Base-by-base conservation (phyloP, 805 yeast species). In the Saccharomyces kudriavzevii region DNA sequence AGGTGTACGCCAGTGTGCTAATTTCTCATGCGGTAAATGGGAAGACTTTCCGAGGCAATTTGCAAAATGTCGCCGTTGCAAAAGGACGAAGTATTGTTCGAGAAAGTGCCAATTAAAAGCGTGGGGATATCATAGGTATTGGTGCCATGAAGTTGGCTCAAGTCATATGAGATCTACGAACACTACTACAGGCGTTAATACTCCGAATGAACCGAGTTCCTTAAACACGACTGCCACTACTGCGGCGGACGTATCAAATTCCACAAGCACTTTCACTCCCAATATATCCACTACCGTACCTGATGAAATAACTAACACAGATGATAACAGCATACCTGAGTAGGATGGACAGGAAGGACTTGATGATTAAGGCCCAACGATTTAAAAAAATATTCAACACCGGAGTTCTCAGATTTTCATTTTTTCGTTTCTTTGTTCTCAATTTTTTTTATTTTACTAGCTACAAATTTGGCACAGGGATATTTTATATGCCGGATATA, bases 1-100 rank as follows among this genome's bases (percentile, higher is more conserved):
- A 17, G 97, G 97, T 1, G 86, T 92, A 29, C 78, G 98, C 51
- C 98, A 94, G 71, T 92, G 99, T 70, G 97, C 97, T 0, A 85
- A 85, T 67, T 87, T 90, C 60, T 86, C 83, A 27, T 92, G 99
- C 72, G 97, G 97, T 10, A 84, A 79, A 65, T 92, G 98, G 98
- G 99, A 92, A 70, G 81, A 79, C 48, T 83, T 73, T 57, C 96
- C 97, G 6, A 79, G 95, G 47, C 95, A 92, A 66, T 92, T 92
- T 74, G 96, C 96, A 58, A 92, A 94, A 70, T 92, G 99, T 69
- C 78, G 96, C 54, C 79, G 96, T 49, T 92, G 99, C 70, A 89
- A 92, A 68, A 76, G 97, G 55, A 91, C 98, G 3, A 94, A 94
- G 72, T 92, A 92, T 68, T 92, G 99, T 68, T 85, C 96, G 8